phyloP scores from a whole-genome alignment of 345 rosid genomes.

The Leavenworthia alabamica region DNA sequence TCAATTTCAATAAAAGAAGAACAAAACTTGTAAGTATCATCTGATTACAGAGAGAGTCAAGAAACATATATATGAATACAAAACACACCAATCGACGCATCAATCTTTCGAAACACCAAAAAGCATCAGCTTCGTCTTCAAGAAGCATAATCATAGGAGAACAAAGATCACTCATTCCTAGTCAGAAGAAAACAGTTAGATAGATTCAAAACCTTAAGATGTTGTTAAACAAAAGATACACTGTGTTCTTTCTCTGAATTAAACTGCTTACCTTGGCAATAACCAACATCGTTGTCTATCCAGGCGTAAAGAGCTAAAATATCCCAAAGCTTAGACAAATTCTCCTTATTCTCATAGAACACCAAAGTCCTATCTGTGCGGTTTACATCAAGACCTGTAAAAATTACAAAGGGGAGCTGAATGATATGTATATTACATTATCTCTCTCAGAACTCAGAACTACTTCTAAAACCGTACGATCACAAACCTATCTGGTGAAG shows the following conservation, averaged over 20 bases:
- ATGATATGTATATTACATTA: background rate
- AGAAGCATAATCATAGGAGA: conserved; percentile 98
- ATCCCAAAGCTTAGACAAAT: conserved; percentile 94
- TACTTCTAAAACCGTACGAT: background rate
- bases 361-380: conserved; percentile 93
- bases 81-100: conserved; percentile 87
- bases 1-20: background rate
- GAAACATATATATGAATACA: background rate
- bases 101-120: conserved; percentile 96
- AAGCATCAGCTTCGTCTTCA: conserved; percentile 89
- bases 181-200: conserved; percentile 6
- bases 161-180: conserved; percentile 99
- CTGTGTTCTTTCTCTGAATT: background rate
- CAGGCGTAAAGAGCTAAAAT: conserved; percentile 91
- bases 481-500: conserved; percentile 91
- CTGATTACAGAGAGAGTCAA: background rate
- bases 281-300: conserved; percentile 87
- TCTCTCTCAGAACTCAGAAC: background rate
- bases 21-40: background rate
- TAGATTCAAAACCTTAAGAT: background rate
- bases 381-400: conserved; percentile 80
- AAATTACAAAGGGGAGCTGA: background rate
- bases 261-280: conserved; percentile 73
- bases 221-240: background rate
- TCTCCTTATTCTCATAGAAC: conserved; percentile 81